phyloP scores from a whole-genome alignment of 2,329 filamentous ascomycete species.

The Aspergillus fijiensis region DNA sequence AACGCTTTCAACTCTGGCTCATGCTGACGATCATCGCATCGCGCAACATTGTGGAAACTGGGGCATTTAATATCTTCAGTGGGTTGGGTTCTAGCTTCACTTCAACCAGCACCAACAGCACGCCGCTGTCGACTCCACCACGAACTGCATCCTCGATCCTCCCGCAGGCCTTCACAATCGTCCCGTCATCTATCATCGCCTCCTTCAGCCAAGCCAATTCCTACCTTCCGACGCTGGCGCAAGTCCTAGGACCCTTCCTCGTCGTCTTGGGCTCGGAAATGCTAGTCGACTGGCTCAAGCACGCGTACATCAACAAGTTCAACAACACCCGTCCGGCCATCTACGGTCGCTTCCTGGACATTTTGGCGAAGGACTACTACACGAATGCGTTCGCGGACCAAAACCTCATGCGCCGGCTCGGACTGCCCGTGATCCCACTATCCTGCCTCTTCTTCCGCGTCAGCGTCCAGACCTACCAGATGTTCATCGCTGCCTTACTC shows the following conservation, averaged over 20 bases:
- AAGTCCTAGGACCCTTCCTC: constrained; percentile 88
- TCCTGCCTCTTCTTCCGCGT: constrained; percentile 94
- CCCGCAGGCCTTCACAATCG: constrained; percentile 83
- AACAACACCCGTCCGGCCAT: constrained; percentile 93
- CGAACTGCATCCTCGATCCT: constrained; percentile 66
- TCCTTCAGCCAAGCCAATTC: constrained; percentile 46
- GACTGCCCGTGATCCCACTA: constrained; percentile 85
- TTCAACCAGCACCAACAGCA: constrained; percentile 43
- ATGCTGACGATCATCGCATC: constrained; percentile 96
- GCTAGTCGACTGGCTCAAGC: constrained; percentile 94
- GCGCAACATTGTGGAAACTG: constrained; percentile 93
- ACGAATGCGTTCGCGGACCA: constrained; percentile 91
- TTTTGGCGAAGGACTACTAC: constrained; percentile 97
- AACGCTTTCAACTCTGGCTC: constrained; percentile 95
- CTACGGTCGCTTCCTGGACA: constrained; percentile 86
- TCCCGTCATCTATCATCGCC: constrained; percentile 55
- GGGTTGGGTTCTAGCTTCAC: constrained; percentile 36
- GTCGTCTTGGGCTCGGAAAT: constrained; percentile 95
- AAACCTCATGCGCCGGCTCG: constrained; percentile 83
- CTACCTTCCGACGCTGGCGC: constrained; percentile 56
- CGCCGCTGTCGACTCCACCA: constrained; percentile 59
- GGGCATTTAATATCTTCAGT: constrained; percentile 65
- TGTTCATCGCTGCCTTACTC: constrained; percentile 89
- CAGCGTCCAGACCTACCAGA: constrained; percentile 93
- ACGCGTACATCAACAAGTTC: constrained; percentile 97